Percentiles rank a stretch among this genome's conserved stretches.
Conservation (phyloP, 306 rosid species). For the Quercus parvula region DNA sequence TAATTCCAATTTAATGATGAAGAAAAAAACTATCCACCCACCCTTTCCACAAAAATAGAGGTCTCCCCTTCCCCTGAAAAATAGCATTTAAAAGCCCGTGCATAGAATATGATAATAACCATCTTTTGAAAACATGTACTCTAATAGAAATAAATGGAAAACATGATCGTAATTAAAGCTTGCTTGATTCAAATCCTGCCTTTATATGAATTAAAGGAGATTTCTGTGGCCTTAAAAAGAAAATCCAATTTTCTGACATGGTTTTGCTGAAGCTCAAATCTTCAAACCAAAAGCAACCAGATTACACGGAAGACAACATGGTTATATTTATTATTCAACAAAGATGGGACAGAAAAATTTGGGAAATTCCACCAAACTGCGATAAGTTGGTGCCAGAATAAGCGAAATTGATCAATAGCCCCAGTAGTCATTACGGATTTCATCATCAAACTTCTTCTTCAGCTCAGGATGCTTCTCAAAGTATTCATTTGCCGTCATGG, state of each 20-base stretch:
- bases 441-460: constrained; percentile 88
- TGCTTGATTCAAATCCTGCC: not conserved
- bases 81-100: not conserved
- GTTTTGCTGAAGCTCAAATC: constrained; percentile 12
- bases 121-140: not conserved
- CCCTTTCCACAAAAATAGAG: no score
- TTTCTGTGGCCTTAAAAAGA: constrained; percentile 8
- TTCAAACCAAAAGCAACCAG: constrained; percentile 26
- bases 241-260: constrained; percentile 3
- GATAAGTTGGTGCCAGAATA: not conserved
- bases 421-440: constrained; percentile 88
- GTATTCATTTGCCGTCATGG: constrained; percentile 97
- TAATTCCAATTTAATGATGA: not conserved
- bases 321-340: constrained; percentile 42
- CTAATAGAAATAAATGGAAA: not conserved
- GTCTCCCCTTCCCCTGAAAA: no score
- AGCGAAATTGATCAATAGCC: constrained; percentile 59
- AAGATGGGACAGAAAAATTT: constrained; percentile 34
- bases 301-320: not conserved
- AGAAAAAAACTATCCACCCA: not conserved
- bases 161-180: not conserved
- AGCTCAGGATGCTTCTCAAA: constrained; percentile 89
- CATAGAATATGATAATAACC: not conserved
- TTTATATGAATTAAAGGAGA: not conserved
- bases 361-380: constrained; percentile 29